Percentiles rank a stretch among this genome's conserved stretches.
Evolutionary conservation across 169 alveolate genomes (phyloP).

Genomic region (Plasmodium gallinaceum): DNA sequence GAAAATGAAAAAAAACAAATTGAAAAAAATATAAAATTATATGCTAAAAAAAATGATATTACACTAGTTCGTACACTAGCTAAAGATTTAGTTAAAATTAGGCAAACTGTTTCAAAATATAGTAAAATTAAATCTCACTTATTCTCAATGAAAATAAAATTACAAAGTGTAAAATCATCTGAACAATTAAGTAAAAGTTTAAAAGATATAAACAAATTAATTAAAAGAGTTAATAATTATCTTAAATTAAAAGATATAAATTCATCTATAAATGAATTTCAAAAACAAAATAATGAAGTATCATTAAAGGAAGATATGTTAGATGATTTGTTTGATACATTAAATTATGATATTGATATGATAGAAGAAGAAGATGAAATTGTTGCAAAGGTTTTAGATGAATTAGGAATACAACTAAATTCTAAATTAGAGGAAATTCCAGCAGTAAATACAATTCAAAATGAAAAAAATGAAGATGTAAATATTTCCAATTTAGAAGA

Average conservation of each 20-base stretch:
- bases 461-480: neutral
- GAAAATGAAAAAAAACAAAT: slow-evolving; percentile 38
- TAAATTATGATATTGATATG: slow-evolving; percentile 51
- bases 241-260: slow-evolving; percentile 19
- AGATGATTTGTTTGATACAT: slow-evolving; percentile 49
- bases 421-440: slow-evolving; percentile 43
- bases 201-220: slow-evolving; percentile 18
- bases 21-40: slow-evolving; percentile 40
- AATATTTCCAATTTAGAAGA: slow-evolving; percentile 14
- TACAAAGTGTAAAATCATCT: slow-evolving; percentile 71
- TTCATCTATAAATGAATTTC: slow-evolving; percentile 42
- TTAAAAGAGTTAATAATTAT: slow-evolving; percentile 53
- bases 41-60: slow-evolving; percentile 30
- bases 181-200: slow-evolving; percentile 55
- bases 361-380: slow-evolving; percentile 53
- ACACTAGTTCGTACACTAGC: slow-evolving; percentile 33
- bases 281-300: slow-evolving; percentile 42
- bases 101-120: slow-evolving; percentile 33
- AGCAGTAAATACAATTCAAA: neutral
- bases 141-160: slow-evolving; percentile 56
- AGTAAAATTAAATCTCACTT: slow-evolving; percentile 53
- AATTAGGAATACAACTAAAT: slow-evolving; percentile 40
- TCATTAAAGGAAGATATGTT: slow-evolving; percentile 59
- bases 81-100: slow-evolving; percentile 38
- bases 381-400: slow-evolving; percentile 43